A percentile compares a stretch with the other conserved stretches of the same genome.
phyloP scores from a whole-genome alignment of 306 rosid genomes.

The Fagus sylvatica region DNA sequence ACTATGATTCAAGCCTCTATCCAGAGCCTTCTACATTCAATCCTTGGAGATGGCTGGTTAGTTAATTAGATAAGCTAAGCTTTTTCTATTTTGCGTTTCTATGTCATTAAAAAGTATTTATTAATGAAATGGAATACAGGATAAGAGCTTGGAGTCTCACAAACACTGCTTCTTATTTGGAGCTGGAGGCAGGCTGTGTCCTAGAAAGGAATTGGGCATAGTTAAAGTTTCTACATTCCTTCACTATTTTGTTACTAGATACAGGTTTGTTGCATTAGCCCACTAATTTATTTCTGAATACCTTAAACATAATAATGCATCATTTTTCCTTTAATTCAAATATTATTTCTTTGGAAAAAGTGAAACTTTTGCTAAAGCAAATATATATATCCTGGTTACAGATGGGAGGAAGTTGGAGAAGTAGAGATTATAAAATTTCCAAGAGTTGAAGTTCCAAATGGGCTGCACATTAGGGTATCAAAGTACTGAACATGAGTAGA shows the following conservation, averaged over 20 bases:
- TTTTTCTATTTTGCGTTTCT: not conserved
- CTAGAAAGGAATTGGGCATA: conserved; percentile 79
- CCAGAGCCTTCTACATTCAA: conserved; percentile 64
- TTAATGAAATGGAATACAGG: conserved; percentile 32
- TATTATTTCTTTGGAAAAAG: not conserved
- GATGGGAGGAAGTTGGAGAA: conserved; percentile 76
- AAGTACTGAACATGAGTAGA: too few relatives aligned
- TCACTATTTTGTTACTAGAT: conserved; percentile 70
- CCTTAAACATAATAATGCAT: not conserved
- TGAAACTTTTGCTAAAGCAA: not conserved
- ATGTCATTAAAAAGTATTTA: not conserved
- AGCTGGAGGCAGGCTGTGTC: conserved; percentile 64
- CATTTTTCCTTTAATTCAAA: too few relatives aligned
- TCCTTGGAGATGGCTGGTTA: conserved; percentile 81
- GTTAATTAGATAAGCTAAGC: not conserved
- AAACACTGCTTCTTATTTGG: conserved; percentile 64
- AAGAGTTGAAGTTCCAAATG: conserved; percentile 79
- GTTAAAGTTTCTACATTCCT: conserved; percentile 61
- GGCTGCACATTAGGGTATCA: conserved; percentile 58
- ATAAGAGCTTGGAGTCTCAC: conserved; percentile 54
- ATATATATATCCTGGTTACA: conserved; percentile 27
- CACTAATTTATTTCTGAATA: not conserved
- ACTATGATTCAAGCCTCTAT: conserved; percentile 60
- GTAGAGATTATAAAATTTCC: conserved; percentile 63
- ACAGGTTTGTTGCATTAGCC: conserved; percentile 37